These are phyloP conservation scores for Suillus clintonianus DNA, from an alignment of 768 basidiomycete species.

Conservation along the genomic window DNA sequence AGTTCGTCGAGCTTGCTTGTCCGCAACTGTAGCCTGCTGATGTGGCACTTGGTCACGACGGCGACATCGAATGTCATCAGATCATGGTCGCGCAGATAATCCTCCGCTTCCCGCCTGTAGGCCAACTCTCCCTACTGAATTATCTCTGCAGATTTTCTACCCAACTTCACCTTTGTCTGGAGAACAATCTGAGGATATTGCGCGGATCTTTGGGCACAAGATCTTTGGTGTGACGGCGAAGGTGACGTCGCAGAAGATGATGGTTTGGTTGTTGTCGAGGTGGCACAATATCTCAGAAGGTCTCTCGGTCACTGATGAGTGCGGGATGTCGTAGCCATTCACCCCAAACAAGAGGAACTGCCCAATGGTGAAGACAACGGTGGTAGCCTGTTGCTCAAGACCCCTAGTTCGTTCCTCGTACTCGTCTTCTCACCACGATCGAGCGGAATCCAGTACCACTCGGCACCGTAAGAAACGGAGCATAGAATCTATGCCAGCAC, in stretches of 20 bases:
- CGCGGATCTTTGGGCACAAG: conserved; percentile 46
- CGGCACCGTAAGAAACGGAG: conserved; percentile 17
- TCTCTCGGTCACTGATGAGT: conserved; percentile 24
- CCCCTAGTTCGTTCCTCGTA: conserved; percentile 9
- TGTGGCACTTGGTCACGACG: conserved; percentile 16
- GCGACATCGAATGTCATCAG: conserved; percentile 33
- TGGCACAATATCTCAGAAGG: conserved; percentile 28
- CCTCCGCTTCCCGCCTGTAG: conserved; percentile 49
- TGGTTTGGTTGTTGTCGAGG: conserved; percentile 34
- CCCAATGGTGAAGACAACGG: neutral
- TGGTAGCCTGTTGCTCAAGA: neutral
- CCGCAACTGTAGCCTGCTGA: no score
- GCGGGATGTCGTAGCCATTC: conserved; percentile 20
- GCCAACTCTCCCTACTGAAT: conserved; percentile 41
- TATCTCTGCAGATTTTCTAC: conserved; percentile 53
- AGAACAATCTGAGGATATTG: conserved; percentile 49
- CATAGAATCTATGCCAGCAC: conserved; percentile 6
- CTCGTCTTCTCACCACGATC: conserved; percentile 14
- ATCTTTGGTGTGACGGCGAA: conserved; percentile 38
- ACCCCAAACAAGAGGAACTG: conserved; percentile 10
- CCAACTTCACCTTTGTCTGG: conserved; percentile 50
- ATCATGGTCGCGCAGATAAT: conserved; percentile 46
- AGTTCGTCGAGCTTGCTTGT: no score
- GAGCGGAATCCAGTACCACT: conserved; percentile 11
- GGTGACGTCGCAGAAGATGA: conserved; percentile 26